Evolutionary conservation across 2,329 filamentous ascomycete species (phyloP).

Genomic region (Fusarium algeriense): DNA sequence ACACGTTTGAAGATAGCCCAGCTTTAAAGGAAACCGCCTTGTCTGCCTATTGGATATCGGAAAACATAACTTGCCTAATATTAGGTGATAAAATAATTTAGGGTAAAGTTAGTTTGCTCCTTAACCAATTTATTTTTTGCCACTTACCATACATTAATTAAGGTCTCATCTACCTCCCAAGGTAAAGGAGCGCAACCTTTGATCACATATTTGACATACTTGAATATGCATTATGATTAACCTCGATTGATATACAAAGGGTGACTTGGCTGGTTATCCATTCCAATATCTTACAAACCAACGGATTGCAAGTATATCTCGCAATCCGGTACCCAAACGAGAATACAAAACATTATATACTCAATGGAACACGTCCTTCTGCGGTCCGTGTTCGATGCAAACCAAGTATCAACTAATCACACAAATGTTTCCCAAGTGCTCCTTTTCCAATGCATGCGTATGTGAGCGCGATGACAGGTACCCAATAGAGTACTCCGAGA

Average conservation of each 20-base stretch:
- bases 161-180: no score
- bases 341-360: conserved; percentile 49
- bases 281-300: conserved; percentile 25
- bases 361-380: conserved; percentile 26
- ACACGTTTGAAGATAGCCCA: background rate
- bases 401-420: conserved; percentile 16
- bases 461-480: conserved; percentile 21
- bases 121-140: no score
- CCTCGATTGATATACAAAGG: conserved; percentile 21
- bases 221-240: background rate
- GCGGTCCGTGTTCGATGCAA: conserved; percentile 27
- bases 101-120: no score
- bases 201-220: background rate
- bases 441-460: conserved; percentile 35
- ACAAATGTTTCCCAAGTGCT: conserved; percentile 25
- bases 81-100: no score
- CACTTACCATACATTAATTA: no score
- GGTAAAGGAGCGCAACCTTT: background rate
- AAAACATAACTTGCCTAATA: no score
- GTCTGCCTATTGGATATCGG: background rate
- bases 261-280: conserved; percentile 12
- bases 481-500: conserved; percentile 31
- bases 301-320: conserved; percentile 20
- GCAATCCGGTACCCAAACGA: conserved; percentile 32
- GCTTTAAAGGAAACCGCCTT: background rate